These are phyloP conservation scores for Penicillium cosmopolitanum DNA, from an alignment of 495 filamentous ascomycete species.

Conservation along the genomic window DNA sequence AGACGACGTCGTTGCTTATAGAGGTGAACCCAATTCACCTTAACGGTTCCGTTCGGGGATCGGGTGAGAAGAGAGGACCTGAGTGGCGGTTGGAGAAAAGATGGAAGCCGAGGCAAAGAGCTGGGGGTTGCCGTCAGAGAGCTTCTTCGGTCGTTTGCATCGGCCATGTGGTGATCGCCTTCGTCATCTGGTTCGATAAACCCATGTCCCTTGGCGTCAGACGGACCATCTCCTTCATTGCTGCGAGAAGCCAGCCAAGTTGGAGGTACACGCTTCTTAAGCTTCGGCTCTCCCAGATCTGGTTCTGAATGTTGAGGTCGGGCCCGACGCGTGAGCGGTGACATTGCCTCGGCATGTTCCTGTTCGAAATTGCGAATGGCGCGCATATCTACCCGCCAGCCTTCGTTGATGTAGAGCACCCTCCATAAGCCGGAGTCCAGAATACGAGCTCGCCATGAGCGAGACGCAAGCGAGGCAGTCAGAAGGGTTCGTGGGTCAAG, in stretches of 20 bases:
- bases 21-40: slow-evolving; percentile 64
- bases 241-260: slow-evolving; percentile 44
- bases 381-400: slow-evolving; percentile 73
- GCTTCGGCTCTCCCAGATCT: slow-evolving; percentile 50
- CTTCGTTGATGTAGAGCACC: slow-evolving; percentile 76
- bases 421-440: slow-evolving; percentile 86
- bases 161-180: slow-evolving; percentile 52
- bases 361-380: slow-evolving; percentile 73
- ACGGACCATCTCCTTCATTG: slow-evolving; percentile 7
- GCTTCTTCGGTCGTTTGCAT: slow-evolving; percentile 36
- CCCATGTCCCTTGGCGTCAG: slow-evolving; percentile 17
- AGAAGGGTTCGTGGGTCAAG: slow-evolving; percentile 77
- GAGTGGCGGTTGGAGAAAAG: slow-evolving; percentile 26
- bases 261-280: slow-evolving; percentile 55
- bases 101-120: slow-evolving; percentile 13
- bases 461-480: slow-evolving; percentile 74
- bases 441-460: slow-evolving; percentile 80
- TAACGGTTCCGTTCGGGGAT: slow-evolving; percentile 37
- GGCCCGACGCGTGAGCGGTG: slow-evolving; percentile 49
- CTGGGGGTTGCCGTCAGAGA: slow-evolving; percentile 15
- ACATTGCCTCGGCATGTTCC: slow-evolving; percentile 48
- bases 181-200: slow-evolving; percentile 49
- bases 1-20: slow-evolving; percentile 85
- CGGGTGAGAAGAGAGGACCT: slow-evolving; percentile 40
- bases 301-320: slow-evolving; percentile 47